Conservation (phyloP, 2,329 filamentous ascomycete genomes). For the Verticillium isaacii region DNA sequence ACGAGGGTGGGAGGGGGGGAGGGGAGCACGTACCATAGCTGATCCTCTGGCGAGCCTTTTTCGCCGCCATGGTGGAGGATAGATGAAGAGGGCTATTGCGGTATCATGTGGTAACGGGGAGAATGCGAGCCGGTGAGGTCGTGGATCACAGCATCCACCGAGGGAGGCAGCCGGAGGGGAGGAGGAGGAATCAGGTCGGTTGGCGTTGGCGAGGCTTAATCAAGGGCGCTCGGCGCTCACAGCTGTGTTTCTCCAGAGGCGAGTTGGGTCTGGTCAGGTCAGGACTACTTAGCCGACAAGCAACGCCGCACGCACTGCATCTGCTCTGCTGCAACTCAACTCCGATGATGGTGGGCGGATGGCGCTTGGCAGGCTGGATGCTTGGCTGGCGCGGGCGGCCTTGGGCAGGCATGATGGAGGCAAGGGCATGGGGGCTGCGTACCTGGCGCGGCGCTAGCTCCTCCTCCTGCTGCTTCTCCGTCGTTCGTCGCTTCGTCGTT, state of each 20-base stretch:
- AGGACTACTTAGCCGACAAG: not conserved
- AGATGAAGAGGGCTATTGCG: not conserved
- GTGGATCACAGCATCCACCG: conserved; percentile 4
- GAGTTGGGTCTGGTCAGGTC: not conserved
- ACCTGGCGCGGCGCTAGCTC: not conserved
- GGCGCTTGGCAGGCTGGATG: not conserved
- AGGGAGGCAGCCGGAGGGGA: not conserved
- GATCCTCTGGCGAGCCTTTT: conserved; percentile 65
- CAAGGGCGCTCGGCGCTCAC: not conserved
- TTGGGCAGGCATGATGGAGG: too few relatives aligned
- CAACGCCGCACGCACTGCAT: not conserved
- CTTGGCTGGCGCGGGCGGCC: not conserved
- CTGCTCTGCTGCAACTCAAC: not conserved
- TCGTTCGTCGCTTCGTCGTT: too few relatives aligned
- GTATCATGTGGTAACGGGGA: not conserved
- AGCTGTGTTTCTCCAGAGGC: not conserved
- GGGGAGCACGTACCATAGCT: conserved; percentile 54
- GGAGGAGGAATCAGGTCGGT: not conserved
- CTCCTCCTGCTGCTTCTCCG: not conserved
- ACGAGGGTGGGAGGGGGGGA: not conserved
- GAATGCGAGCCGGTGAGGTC: not conserved
- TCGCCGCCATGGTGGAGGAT: conserved; percentile 47
- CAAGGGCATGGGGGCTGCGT: not conserved
- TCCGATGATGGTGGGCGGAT: not conserved
- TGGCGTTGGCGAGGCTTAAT: too few relatives aligned